A percentile compares a stretch with the other conserved stretches of the same genome.
phyloP scores from a whole-genome alignment of 1,139 yeast species.

The Sugiyamaella grinbergsii region DNA sequence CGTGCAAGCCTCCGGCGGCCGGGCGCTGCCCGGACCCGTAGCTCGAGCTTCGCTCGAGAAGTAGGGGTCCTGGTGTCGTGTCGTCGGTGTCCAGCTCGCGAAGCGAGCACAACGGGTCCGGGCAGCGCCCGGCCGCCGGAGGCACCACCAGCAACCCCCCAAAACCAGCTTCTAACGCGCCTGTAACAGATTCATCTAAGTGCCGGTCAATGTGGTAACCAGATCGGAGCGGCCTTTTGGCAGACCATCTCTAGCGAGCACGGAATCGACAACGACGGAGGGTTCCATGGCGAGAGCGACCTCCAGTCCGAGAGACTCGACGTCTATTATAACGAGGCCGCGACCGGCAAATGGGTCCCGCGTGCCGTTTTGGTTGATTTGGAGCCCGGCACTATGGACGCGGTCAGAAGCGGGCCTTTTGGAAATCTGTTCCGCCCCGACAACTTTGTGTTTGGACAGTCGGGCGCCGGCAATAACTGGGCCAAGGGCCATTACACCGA shows the following conservation, averaged over 20 bases:
- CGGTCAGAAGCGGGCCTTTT: conserved; percentile 71
- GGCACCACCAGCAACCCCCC: no score
- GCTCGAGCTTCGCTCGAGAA: no score
- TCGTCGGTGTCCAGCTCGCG: no score
- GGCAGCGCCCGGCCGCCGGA: no score
- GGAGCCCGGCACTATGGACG: conserved; percentile 91
- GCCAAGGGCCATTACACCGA: conserved; percentile 96
- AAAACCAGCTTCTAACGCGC: no score
- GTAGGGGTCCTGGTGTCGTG: no score
- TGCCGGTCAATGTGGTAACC: conserved; percentile 99
- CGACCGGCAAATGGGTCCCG: conserved; percentile 81
- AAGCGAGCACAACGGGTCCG: no score
- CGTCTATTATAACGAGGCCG: conserved; percentile 59
- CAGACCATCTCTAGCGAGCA: conserved; percentile 97
- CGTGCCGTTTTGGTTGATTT: conserved; percentile 90
- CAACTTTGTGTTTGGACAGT: conserved; percentile 83
- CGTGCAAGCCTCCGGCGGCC: background rate
- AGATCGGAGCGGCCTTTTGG: conserved; percentile 95
- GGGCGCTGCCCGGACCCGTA: conserved; percentile 4
- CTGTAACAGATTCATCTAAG: conserved; percentile 82
- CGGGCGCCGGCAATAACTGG: conserved; percentile 95
- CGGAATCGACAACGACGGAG: conserved; percentile 83
- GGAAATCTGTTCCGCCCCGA: conserved; percentile 91
- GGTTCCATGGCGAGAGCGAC: conserved; percentile 39
- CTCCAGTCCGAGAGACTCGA: conserved; percentile 51